Evolutionary conservation across 352 stramenopile species (phyloP), one percentile per base, ranked within the genome.

Genomic region (Globisporangium cederbergense): DNA sequence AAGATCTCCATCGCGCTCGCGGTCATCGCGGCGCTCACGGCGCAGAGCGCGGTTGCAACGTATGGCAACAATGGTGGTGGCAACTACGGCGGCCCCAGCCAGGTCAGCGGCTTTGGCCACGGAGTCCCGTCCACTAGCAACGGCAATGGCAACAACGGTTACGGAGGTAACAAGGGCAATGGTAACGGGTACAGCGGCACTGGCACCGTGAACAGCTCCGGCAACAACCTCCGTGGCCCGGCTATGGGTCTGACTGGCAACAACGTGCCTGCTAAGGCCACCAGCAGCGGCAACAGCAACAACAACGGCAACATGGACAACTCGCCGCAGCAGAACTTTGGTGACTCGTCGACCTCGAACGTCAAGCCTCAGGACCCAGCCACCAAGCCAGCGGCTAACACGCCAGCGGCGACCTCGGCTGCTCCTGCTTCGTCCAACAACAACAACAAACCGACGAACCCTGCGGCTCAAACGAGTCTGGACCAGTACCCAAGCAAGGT

Each of bases 1-100:
- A 69, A 69, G 49, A 58, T 64, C 46, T 28, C 63, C 6, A 30
- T 69, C 46, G 63, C 63, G 22, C 36, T 69, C 42, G 63, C 63
- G n/a, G 58, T 69, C 30, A 36, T 60, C 28, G 63, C 63, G 18
- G 63, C 49, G 38, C 47, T 69, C 38, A 60, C 63, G n/a, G 42
- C 63, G 7, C 63, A 60, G 32, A 40, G 4, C 2, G 42, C 63
- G 4, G 63, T 49, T 2, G 63, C 63, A 4, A 69, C 63, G 14
- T 69, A 61, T 22, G 58, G 56, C 6, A 28, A 28, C 22, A 36
- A 8, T 36, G 36, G 36, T 14, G 34, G 34, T 38, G 45, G 43
- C 14, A 32, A n/a, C n/a, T 67, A 62, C 53, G 45, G 34, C 34
- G 34, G 34, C 34, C 36, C 9, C 36, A 42, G 36, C 36, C 36